A percentile compares a stretch with the other conserved stretches of the same genome.
Conservation (phyloP, 345 rosid genomes). For the Pugionium dolabratum region DNA sequence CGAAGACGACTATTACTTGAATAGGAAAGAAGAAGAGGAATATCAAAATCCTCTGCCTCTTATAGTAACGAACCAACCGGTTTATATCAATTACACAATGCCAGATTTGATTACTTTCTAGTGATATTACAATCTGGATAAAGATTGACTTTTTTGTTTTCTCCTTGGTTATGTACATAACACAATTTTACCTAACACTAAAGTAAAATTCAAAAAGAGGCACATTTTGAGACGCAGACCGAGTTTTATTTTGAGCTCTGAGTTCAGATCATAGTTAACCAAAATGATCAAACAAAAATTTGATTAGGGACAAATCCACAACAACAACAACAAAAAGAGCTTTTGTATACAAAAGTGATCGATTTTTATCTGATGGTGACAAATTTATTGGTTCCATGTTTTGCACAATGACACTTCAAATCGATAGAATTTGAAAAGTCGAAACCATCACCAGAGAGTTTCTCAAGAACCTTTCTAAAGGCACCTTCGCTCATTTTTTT, state of each 20-base stretch:
- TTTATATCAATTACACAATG: slow-evolving; percentile 30
- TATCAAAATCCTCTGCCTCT: slow-evolving; percentile 28
- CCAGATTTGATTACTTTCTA: slow-evolving; percentile 46
- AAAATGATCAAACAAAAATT: background rate
- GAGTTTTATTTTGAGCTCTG: slow-evolving; percentile 3
- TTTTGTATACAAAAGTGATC: background rate
- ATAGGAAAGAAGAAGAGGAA: slow-evolving; percentile 6
- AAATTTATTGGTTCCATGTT: slow-evolving; percentile 56
- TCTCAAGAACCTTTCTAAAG: slow-evolving; percentile 89
- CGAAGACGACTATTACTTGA: slow-evolving; percentile 30
- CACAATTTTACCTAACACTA: slow-evolving; percentile 23
- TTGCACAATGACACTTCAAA: slow-evolving; percentile 92
- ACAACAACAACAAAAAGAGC: background rate
- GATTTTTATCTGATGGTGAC: slow-evolving; percentile 54
- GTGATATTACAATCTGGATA: slow-evolving; percentile 23
- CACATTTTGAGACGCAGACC: slow-evolving; percentile 28
- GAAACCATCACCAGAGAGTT: slow-evolving; percentile 84
- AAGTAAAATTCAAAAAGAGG: slow-evolving; percentile 24
- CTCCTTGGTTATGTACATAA: slow-evolving; percentile 39
- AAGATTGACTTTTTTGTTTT: slow-evolving; percentile 22
- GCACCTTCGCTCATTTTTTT: slow-evolving; percentile 98
- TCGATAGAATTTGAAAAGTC: slow-evolving; percentile 77
- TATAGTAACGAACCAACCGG: slow-evolving; percentile 27
- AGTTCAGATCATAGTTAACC: background rate
- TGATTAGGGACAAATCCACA: slow-evolving; percentile 12